Evolutionary conservation across 2,329 filamentous ascomycete genomes (phyloP), one percentile per base, ranked within the genome.

Genomic region (Hypoxylon sp.): DNA sequence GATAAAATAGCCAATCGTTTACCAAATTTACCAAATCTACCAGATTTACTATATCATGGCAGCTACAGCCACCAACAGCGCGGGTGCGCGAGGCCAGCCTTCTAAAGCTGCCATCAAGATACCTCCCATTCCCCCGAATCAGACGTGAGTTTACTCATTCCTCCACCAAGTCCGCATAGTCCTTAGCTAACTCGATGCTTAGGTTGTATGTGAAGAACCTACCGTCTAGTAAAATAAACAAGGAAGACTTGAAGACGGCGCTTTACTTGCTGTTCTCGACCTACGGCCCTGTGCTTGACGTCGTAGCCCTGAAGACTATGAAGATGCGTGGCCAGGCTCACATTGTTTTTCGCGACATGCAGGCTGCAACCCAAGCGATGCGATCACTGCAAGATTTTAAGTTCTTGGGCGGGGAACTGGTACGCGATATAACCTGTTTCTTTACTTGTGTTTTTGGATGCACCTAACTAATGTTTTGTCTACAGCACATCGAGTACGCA

Each of bases 271-370:
- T 97, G 8, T 97, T 97, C 71, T 91, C 91, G 7, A 96, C 91
- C 9, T 96, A 96, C 69, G 94, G 94, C 29, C 86, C 91, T 0
- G 89, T 99, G 11, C 83, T 99, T 51, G 94, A 99, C 69, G 84
- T 99, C 13, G 89, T 97, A 37, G 90, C 90, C 20, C 78, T 97
- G 63, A 95, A 91, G 75, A 96, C 90, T 1, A 80, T 80, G 70
- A 91, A 91, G 75, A 97, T 97, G 92, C 88, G 94, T 38, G 94
- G 94, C 2, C 94, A 99, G 73, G 94, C 94, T 55, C 94, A 97
- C 67, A 78, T 99, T 54, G 89, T 94, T 9, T 97, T 91, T 70
- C 84, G 90, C 51, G 93, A 99, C 69, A 79, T 93, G 23, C 89
- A 96, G 61, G 86, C 90, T n/a, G 91, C 91, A 41, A 96, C 92